Evolutionary conservation across 371 early-diverging fungal genomes (phyloP), one percentile per base, ranked within the genome.

Genomic region (Quaeritorhiza haematococci): DNA sequence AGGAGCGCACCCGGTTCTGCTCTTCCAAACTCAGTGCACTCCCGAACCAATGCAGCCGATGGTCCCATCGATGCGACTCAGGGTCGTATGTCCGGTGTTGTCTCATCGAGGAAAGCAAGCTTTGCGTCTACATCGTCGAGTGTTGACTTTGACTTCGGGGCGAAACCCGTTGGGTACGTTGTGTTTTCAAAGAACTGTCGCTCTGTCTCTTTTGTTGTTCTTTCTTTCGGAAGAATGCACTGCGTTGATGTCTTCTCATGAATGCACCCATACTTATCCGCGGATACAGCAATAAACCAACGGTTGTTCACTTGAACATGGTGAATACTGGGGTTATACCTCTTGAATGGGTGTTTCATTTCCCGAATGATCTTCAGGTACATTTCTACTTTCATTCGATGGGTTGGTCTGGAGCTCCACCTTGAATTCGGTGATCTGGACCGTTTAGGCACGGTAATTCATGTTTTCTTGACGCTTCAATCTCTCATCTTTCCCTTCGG

Each of bases 311-410:
- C 35, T 33, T 75, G 49, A 63, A 52, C 43, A 47, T 75, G 5
- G 60, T 52, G 38, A 75, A 75, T 53, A 55, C 66, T 26, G 76
- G 76, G 3, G 76, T 75, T 27, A 73, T 75, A 0, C 61, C 71
- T 8, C 73, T 75, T 4, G 76, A 72, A 24, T 75, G 76, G 76
- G 62, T 64, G 10, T 75, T 61, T 45, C 59, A 63, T 29, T 75
- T 75, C 49, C 76, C 71, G 0, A 71, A 72, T 55, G 76, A 75
- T 53, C 58, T 70, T 17, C 69, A 68, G 46, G 64, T 58, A 53
- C 10, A n/a, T n/a, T n/a, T n/a, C n/a, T n/a, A n/a, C n/a, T n/a
- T n/a, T n/a, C n/a, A n/a, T n/a, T n/a, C n/a, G n/a, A n/a, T n/a
- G n/a, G n/a, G n/a, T n/a, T n/a, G n/a, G n/a, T n/a, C n/a, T n/a